Conservation (phyloP, 768 basidiomycete genomes). For the Leccinum variicolor region DNA sequence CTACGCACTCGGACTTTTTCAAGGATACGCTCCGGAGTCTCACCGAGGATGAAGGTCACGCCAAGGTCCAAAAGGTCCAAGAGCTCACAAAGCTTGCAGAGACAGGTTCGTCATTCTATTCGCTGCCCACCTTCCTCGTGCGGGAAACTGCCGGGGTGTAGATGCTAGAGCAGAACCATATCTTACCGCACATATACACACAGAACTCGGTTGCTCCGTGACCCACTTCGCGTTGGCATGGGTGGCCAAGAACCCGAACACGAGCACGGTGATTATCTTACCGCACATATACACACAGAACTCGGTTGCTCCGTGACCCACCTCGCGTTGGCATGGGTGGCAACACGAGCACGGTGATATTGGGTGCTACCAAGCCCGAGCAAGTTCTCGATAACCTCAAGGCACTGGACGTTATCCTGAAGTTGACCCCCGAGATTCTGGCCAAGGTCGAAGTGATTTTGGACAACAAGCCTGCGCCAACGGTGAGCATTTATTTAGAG, state of each 20-base stretch:
- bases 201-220: no score
- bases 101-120: constrained; percentile 15
- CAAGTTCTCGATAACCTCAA: constrained; percentile 49
- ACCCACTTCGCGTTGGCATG: no score
- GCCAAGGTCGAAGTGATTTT: constrained; percentile 52
- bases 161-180: background rate
- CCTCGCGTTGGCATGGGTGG: constrained; percentile 56
- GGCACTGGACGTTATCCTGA: constrained; percentile 52
- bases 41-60: constrained; percentile 37
- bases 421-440: constrained; percentile 49
- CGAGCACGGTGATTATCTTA: no score
- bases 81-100: constrained; percentile 45
- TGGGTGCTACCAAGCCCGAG: constrained; percentile 47
- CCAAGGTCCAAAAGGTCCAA: constrained; percentile 48
- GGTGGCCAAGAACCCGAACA: no score
- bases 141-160: no score
- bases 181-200: background rate
- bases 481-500: constrained; percentile 21
- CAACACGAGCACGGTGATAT: constrained; percentile 47
- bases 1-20: constrained; percentile 46
- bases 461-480: constrained; percentile 34
- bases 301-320: constrained; percentile 47
- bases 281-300: no score
- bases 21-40: constrained; percentile 43
- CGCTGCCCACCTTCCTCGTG: background rate